Evolutionary conservation across 2,329 filamentous ascomycete species (phyloP).

Genomic region (Clonostachys solani): DNA sequence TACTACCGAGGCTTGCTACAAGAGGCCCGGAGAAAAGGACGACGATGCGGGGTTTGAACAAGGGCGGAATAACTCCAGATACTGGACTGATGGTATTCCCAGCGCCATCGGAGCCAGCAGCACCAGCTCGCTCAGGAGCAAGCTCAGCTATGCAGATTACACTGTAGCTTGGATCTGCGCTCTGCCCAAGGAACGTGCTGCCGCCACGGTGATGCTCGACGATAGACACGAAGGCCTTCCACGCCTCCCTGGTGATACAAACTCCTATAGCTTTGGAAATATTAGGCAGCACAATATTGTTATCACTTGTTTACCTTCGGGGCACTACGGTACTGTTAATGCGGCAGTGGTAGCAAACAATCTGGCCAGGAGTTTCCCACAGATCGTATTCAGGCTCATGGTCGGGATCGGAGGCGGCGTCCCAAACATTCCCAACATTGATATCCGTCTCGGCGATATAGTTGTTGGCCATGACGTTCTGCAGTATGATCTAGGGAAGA

Average conservation of each 20-base stretch:
- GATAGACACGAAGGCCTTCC: conserved; percentile 5
- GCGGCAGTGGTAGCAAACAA: conserved; percentile 20
- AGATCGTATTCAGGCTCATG: conserved; percentile 10
- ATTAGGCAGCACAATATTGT: conserved; percentile 21
- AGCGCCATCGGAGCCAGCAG: too few relatives aligned
- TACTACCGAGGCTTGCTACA: too few relatives aligned
- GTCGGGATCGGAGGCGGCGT: conserved; percentile 13
- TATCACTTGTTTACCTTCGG: conserved; percentile 20
- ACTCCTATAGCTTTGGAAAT: neutral
- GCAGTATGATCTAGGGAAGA: conserved; percentile 5
- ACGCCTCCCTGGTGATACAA: conserved; percentile 1
- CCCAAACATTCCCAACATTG: conserved; percentile 7
- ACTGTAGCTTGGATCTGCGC: conserved; percentile 14
- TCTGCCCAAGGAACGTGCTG: conserved; percentile 13
- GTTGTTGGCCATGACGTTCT: conserved; percentile 9
- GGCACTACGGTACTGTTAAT: conserved; percentile 18
- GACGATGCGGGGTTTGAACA: too few relatives aligned
- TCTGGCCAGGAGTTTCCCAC: conserved; percentile 23
- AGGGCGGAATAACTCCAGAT: too few relatives aligned
- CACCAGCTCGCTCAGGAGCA: too few relatives aligned
- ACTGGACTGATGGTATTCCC: too few relatives aligned
- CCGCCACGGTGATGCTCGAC: conserved; percentile 16
- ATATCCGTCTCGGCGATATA: conserved; percentile 11
- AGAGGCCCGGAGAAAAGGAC: too few relatives aligned
- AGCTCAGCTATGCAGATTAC: neutral